phyloP scores from a whole-genome alignment of 805 yeast species.

The Ogataea angusta region DNA sequence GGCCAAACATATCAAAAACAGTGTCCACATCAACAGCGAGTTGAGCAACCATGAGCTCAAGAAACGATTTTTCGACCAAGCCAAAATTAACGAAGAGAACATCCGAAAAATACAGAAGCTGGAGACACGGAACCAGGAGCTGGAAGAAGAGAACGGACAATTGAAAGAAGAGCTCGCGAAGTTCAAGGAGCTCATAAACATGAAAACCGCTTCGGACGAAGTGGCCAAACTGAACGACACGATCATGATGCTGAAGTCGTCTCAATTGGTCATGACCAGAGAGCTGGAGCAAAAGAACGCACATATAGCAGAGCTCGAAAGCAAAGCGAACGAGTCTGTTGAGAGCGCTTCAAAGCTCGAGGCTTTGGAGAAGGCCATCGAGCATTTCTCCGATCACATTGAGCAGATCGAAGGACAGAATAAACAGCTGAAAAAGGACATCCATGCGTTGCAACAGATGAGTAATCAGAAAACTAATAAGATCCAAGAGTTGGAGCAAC shows the following conservation, averaged over 20 bases:
- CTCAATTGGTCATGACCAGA: slow-evolving; percentile 19
- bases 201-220: slow-evolving; percentile 16
- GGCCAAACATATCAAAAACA: slow-evolving; percentile 65
- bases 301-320: slow-evolving; percentile 20
- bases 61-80: slow-evolving; percentile 24
- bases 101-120: slow-evolving; percentile 22
- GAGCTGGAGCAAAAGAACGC: slow-evolving; percentile 22
- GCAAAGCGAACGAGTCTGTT: slow-evolving; percentile 7
- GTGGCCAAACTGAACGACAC: slow-evolving; percentile 25
- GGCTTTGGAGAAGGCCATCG: slow-evolving; percentile 55
- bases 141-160: slow-evolving; percentile 42
- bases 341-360: slow-evolving; percentile 39
- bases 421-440: slow-evolving; percentile 51
- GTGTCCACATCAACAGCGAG: slow-evolving; percentile 53
- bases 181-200: slow-evolving; percentile 14
- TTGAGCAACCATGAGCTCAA: slow-evolving; percentile 24
- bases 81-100: slow-evolving; percentile 19
- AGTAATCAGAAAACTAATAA: slow-evolving; percentile 56
- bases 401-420: slow-evolving; percentile 64
- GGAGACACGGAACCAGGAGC: slow-evolving; percentile 28
- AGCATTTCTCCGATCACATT: slow-evolving; percentile 54
- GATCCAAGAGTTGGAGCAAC: slow-evolving; percentile 49
- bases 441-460: slow-evolving; percentile 51
- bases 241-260: slow-evolving; percentile 19
- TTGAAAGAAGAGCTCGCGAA: slow-evolving; percentile 34